Evolutionary conservation across 139 green algal genomes (phyloP).

Genomic region (Auxenochlorella pyrenoidosa): DNA sequence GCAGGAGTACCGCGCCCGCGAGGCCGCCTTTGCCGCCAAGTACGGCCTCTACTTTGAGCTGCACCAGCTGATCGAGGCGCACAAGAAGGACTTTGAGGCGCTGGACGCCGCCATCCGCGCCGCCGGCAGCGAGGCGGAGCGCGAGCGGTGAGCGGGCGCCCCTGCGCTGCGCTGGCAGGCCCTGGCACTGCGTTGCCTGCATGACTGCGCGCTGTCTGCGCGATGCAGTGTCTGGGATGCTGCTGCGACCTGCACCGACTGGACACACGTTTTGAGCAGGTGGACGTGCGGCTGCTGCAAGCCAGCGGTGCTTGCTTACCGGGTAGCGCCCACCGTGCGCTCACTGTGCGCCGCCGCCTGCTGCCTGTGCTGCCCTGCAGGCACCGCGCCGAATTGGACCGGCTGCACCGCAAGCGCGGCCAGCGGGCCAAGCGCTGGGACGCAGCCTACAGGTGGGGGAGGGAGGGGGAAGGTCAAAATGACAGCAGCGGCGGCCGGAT

Average conservation of each 20-base stretch:
- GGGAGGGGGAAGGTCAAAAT: too few relatives aligned
- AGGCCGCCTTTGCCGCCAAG: conserved; percentile 23
- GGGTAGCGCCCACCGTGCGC: too few relatives aligned
- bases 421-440: conserved; percentile 43
- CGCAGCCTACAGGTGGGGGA: conserved; percentile 19
- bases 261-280: neutral
- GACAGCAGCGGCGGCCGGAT: too few relatives aligned
- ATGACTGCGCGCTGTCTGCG: too few relatives aligned
- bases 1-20: conserved; percentile 26
- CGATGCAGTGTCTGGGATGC: too few relatives aligned
- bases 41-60: conserved; percentile 44
- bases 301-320: too few relatives aligned
- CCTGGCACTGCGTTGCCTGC: too few relatives aligned
- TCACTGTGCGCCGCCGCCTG: neutral
- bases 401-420: conserved; percentile 12
- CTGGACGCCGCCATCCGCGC: neutral
- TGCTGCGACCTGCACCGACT: too few relatives aligned
- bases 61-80: conserved; percentile 43
- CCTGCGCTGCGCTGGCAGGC: neutral
- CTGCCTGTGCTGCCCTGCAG: conserved; percentile 7
- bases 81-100: conserved; percentile 45
- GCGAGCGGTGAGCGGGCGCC: neutral
- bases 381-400: conserved; percentile 5
- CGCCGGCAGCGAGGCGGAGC: neutral
- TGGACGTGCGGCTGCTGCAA: too few relatives aligned